Conservation (phyloP, 305 asterid genomes). For the Plantago coronopus region DNA sequence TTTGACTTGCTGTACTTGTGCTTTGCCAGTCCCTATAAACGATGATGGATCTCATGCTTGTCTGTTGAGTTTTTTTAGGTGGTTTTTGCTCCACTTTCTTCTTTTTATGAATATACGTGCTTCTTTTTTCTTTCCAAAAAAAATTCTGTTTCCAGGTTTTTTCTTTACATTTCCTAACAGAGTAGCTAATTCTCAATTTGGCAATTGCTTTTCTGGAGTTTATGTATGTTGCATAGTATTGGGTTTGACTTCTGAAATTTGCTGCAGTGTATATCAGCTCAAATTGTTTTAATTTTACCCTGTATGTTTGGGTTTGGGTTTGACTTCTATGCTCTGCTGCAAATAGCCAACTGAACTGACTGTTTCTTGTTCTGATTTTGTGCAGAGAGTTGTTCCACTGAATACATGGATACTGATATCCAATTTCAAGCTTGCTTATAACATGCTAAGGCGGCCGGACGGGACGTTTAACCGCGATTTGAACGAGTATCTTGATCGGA, state of each 20-base stretch:
- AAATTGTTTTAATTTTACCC: too few relatives aligned
- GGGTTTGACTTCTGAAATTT: constrained; percentile 3
- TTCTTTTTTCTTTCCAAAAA: constrained; percentile 16
- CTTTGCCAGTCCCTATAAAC: constrained; percentile 31
- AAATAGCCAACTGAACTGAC: neutral
- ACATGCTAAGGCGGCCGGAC: constrained; percentile 54
- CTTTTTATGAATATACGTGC: constrained; percentile 28
- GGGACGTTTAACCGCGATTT: constrained; percentile 57
- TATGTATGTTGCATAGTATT: too few relatives aligned
- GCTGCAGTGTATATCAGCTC: constrained; percentile 11
- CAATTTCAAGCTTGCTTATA: constrained; percentile 57
- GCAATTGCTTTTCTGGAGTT: constrained; percentile 9
- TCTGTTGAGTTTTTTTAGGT: constrained; percentile 29
- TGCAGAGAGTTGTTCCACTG: constrained; percentile 66
- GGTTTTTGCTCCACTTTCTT: constrained; percentile 19
- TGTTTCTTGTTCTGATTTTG: neutral
- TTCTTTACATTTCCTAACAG: constrained; percentile 23
- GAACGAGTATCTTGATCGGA: constrained; percentile 57
- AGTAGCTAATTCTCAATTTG: constrained; percentile 17
- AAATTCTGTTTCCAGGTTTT: constrained; percentile 2
- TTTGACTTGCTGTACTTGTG: constrained; percentile 26
- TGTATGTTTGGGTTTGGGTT: too few relatives aligned
- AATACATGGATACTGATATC: constrained; percentile 64
- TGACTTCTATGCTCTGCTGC: too few relatives aligned
- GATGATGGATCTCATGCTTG: constrained; percentile 18